Percentiles rank a stretch among this genome's conserved stretches.
Conservation (phyloP, 345 rosid species). For the Brassica incana region DNA sequence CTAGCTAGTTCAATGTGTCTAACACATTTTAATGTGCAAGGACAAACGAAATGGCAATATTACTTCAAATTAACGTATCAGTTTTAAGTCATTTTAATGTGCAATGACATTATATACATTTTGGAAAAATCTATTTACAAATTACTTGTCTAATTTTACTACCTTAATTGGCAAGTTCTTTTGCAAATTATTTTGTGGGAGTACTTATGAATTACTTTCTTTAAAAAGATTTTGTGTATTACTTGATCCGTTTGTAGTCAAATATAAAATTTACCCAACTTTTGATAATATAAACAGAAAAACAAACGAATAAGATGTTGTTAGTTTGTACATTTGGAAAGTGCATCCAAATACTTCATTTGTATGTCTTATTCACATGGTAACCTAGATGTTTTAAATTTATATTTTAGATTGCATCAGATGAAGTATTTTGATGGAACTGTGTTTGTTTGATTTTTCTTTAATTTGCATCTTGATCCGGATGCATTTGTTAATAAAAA, state of each 20-base stretch:
- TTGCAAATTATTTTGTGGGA: background rate
- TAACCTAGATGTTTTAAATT: background rate
- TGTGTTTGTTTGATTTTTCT: background rate
- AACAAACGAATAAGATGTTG: background rate
- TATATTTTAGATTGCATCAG: background rate
- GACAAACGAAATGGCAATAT: background rate
- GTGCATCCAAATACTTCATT: background rate
- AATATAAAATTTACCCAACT: too few relatives aligned
- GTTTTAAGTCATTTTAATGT: background rate
- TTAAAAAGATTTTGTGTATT: background rate
- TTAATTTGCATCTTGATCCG: too few relatives aligned
- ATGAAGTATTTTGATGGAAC: too few relatives aligned
- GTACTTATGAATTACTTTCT: background rate
- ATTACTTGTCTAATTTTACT: background rate
- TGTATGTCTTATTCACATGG: background rate
- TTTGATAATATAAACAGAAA: too few relatives aligned
- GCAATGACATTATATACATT: background rate
- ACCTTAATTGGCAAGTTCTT: background rate
- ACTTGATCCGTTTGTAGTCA: background rate
- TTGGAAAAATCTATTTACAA: background rate
- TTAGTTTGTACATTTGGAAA: background rate
- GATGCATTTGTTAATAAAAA: too few relatives aligned
- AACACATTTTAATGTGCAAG: constrained; percentile 3
- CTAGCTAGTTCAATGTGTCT: background rate
- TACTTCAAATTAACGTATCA: background rate